A percentile compares a stretch with the other conserved stretches of the same genome.
Conservation (phyloP, 352 stramenopile genomes). For the Achlya hypogyna region DNA sequence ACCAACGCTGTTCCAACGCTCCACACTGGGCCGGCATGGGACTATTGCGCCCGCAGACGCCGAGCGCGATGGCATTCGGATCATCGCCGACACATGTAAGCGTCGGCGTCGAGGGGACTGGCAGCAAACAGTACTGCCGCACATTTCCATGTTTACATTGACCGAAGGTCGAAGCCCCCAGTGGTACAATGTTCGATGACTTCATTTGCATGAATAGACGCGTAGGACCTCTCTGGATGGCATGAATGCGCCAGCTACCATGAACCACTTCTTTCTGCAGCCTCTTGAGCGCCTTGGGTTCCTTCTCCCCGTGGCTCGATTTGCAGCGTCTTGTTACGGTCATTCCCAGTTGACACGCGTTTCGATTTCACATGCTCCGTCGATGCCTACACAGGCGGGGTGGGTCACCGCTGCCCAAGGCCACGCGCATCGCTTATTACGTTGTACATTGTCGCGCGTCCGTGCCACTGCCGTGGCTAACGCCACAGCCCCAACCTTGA, state of each 20-base stretch:
- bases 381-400: too few species aligned
- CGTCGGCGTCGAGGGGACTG: background rate
- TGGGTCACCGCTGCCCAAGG: too few species aligned
- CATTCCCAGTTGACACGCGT: background rate
- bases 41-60: too few species aligned
- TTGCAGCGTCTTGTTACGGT: background rate
- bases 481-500: background rate
- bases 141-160: conserved; percentile 25
- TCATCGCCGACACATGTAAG: too few species aligned
- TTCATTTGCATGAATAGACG: background rate
- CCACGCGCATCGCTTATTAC: too few species aligned
- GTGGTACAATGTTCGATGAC: conserved; percentile 22
- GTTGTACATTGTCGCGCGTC: too few species aligned
- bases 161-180: conserved; percentile 18
- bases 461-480: too few species aligned
- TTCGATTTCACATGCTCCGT: background rate
- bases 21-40: too few species aligned
- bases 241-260: conserved; percentile 22
- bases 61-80: too few species aligned
- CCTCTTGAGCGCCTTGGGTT: conserved; percentile 27
- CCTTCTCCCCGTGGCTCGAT: background rate
- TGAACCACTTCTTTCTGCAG: conserved; percentile 34
- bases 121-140: conserved; percentile 22
- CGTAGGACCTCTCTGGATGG: background rate
- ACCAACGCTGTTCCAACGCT: too few species aligned